phyloP scores from a whole-genome alignment of 2,329 filamentous ascomycete genomes.

The Allantophomopsis lycopodina region DNA sequence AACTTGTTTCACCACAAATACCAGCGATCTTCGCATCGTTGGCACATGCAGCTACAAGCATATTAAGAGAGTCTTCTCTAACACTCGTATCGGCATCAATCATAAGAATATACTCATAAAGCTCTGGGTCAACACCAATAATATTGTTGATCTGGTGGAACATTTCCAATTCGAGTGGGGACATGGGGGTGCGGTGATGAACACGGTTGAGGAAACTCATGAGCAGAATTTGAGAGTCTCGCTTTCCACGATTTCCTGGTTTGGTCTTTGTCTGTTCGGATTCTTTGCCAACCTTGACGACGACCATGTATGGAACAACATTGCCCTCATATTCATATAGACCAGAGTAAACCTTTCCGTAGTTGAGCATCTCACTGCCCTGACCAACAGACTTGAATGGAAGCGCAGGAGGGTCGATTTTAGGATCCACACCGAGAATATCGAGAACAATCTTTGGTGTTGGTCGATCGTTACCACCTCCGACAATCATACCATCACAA shows the following conservation, averaged over 20 bases:
- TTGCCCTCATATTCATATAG: conserved; percentile 97
- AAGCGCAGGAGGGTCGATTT: conserved; percentile 85
- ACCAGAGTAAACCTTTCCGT: conserved; percentile 96
- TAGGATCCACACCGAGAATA: conserved; percentile 92
- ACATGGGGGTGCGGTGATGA: conserved; percentile 89
- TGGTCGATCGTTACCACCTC: conserved; percentile 87
- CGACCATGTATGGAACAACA: conserved; percentile 87
- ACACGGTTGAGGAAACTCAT: conserved; percentile 98
- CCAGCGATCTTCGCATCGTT: conserved; percentile 94
- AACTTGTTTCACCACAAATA: conserved; percentile 91
- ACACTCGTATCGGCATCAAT: conserved; percentile 96
- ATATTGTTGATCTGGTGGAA: conserved; percentile 99
- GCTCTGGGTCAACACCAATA: conserved; percentile 91
- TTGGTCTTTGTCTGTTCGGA: conserved; percentile 84
- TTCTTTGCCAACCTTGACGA: conserved; percentile 96
- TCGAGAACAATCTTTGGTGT: conserved; percentile 97
- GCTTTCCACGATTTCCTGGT: conserved; percentile 95
- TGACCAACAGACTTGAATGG: conserved; percentile 88
- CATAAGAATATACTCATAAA: conserved; percentile 96
- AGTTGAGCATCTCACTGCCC: conserved; percentile 88
- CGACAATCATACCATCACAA: conserved; percentile 94
- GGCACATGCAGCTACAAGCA: conserved; percentile 81
- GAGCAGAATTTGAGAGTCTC: conserved; percentile 89
- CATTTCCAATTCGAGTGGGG: conserved; percentile 89
- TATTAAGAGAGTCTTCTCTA: conserved; percentile 79